Evolutionary conservation across 163 green algal species (phyloP).

Genomic region (Scenedesmus sp.): DNA sequence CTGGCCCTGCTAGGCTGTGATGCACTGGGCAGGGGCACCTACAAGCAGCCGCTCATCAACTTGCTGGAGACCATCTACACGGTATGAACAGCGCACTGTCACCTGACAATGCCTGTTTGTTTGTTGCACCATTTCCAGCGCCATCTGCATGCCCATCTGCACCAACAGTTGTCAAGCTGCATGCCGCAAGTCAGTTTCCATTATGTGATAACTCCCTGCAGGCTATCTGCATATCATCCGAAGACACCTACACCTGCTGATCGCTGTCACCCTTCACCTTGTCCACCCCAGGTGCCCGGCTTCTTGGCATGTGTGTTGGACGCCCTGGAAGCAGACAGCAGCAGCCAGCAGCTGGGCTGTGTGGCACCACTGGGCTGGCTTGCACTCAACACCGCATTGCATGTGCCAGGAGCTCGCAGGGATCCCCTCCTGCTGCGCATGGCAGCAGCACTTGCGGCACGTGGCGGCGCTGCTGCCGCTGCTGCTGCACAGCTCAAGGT

Average conservation of each 20-base stretch:
- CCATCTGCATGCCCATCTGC: no score
- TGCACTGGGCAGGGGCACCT: conserved; percentile 35
- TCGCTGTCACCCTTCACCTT: not conserved
- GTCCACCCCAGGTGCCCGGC: conserved; percentile 35
- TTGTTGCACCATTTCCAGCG: no score
- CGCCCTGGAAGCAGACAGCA: not conserved
- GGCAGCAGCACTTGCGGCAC: conserved; percentile 5
- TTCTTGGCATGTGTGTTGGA: conserved; percentile 22
- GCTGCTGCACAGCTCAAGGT: conserved; percentile 49
- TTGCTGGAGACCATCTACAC: conserved; percentile 51
- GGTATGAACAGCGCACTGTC: not conserved
- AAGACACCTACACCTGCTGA: not conserved
- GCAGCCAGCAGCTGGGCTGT: not conserved
- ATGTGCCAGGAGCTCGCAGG: conserved; percentile 29
- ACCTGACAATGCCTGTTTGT: not conserved
- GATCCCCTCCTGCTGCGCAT: conserved; percentile 34
- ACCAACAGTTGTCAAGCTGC: no score
- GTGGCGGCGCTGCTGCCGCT: conserved; percentile 14
- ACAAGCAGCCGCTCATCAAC: conserved; percentile 38
- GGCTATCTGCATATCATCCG: no score
- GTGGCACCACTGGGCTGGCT: conserved; percentile 48
- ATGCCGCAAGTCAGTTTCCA: no score
- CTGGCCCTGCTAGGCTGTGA: conserved; percentile 46
- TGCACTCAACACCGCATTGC: conserved; percentile 39
- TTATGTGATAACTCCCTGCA: no score